Evolutionary conservation across 2,329 filamentous ascomycete species (phyloP).

Genomic region (Aspergillus tamarii): DNA sequence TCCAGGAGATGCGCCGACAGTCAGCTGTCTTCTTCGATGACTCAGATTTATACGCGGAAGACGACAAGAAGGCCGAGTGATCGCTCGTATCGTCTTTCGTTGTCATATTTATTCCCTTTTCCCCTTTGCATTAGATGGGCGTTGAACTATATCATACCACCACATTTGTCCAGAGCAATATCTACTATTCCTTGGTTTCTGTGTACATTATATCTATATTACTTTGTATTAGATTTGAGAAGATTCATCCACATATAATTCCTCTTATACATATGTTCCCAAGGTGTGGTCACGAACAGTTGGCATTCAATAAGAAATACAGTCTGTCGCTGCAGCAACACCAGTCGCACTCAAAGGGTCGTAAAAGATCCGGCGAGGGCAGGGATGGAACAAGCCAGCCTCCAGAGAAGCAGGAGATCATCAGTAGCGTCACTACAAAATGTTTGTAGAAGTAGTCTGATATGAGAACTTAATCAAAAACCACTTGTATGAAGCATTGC

Average conservation of each 20-base stretch:
- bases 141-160: neutral
- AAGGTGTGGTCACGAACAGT: neutral
- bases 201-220: neutral
- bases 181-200: neutral
- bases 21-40: slow-evolving; percentile 53
- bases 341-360: no score
- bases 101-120: neutral
- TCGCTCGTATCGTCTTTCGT: neutral
- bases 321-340: no score
- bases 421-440: no score
- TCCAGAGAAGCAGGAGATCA: no score
- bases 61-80: slow-evolving; percentile 18
- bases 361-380: no score
- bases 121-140: neutral
- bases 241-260: neutral
- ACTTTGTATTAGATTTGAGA: neutral
- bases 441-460: no score
- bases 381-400: no score
- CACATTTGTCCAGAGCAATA: neutral
- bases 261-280: neutral
- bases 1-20: slow-evolving; percentile 51
- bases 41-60: slow-evolving; percentile 37
- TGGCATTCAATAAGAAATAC: neutral
- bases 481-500: no score
- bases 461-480: no score